A percentile compares a stretch with the other conserved stretches of the same genome.
These are phyloP conservation scores for Auxenochlorella protothecoides DNA, from an alignment of 139 green algal species.

Conservation along the genomic window DNA sequence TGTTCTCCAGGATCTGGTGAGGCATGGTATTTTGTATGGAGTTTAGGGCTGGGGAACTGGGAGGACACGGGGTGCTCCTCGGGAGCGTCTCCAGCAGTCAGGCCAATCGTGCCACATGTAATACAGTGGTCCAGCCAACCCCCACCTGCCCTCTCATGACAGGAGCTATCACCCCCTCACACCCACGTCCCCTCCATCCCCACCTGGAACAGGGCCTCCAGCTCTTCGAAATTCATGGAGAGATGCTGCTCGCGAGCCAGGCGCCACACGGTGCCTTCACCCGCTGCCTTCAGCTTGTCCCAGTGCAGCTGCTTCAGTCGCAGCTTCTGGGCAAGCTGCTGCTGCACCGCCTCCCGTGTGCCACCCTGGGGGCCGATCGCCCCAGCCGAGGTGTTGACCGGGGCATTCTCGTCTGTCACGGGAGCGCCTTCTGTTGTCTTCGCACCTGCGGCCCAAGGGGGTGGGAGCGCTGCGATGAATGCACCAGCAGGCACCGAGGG, in stretches of 20 bases:
- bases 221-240: constrained; percentile 45
- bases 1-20: constrained; percentile 38
- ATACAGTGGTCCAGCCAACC: too few relatives aligned
- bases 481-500: too few relatives aligned
- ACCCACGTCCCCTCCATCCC: neutral
- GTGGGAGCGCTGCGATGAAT: neutral
- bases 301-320: constrained; percentile 77
- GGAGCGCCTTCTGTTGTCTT: neutral
- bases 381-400: too few relatives aligned
- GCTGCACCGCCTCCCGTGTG: too few relatives aligned
- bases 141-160: too few relatives aligned
- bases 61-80: too few relatives aligned
- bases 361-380: too few relatives aligned
- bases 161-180: too few relatives aligned
- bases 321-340: constrained; percentile 26
- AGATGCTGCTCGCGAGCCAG: constrained; percentile 12
- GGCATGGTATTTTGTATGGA: too few relatives aligned
- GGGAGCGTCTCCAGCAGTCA: too few relatives aligned
- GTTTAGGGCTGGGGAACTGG: too few relatives aligned
- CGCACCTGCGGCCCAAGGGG: neutral
- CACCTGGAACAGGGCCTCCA: constrained; percentile 53
- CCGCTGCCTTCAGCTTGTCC: constrained; percentile 57
- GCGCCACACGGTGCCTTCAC: constrained; percentile 55
- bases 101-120: too few relatives aligned
- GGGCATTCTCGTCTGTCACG: neutral